phyloP scores from a whole-genome alignment of 805 yeast genomes.

The Candida andamanensis region DNA sequence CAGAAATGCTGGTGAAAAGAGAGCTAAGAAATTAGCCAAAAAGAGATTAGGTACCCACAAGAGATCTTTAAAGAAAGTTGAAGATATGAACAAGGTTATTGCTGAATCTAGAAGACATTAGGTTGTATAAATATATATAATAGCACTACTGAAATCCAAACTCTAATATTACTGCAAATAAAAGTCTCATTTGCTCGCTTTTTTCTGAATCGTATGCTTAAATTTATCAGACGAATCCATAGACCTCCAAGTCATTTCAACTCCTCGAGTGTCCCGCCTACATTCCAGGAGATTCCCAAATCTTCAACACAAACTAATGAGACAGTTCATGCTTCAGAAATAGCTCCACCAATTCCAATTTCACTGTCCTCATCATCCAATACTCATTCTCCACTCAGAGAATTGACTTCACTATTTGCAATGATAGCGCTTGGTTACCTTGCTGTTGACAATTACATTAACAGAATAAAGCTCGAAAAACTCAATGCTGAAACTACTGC shows the following conservation, averaged over 20 bases:
- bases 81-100: constrained; percentile 94
- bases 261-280: too few relatives aligned
- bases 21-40: constrained; percentile 99
- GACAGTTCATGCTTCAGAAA: too few relatives aligned
- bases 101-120: constrained; percentile 95
- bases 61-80: constrained; percentile 99
- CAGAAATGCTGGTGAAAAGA: constrained; percentile 99
- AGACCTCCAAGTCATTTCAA: too few relatives aligned
- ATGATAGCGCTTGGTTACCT: constrained; percentile 42
- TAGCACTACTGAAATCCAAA: background rate
- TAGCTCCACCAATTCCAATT: too few relatives aligned
- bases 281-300: too few relatives aligned
- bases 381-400: constrained; percentile 33
- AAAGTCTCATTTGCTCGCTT: background rate
- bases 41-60: constrained; percentile 99
- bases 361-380: too few relatives aligned
- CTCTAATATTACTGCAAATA: background rate
- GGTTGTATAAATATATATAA: constrained; percentile 12
- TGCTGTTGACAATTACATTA: constrained; percentile 48
- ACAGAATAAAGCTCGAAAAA: constrained; percentile 35
- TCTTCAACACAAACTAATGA: too few relatives aligned
- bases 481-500: constrained; percentile 29
- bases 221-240: background rate
- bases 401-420: constrained; percentile 38
- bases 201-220: too few relatives aligned